Percentiles rank a stretch among this genome's conserved stretches.
These are phyloP conservation scores for Eutrema heterophyllum DNA, from an alignment of 345 rosid species.

Conservation along the genomic window DNA sequence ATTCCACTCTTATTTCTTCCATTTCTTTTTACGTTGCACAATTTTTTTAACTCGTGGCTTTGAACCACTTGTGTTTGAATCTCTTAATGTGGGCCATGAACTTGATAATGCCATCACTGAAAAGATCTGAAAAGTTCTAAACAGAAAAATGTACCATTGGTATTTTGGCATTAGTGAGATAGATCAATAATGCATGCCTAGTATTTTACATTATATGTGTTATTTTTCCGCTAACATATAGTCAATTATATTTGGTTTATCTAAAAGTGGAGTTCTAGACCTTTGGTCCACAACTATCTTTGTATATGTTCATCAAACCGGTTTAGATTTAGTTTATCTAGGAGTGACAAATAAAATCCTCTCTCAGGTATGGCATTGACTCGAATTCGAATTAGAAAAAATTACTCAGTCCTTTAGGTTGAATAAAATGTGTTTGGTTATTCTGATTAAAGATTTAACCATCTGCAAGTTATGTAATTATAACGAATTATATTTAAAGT, in stretches of 20 bases:
- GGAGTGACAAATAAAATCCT: not conserved
- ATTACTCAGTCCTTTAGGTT: too few relatives aligned
- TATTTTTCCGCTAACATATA: not conserved
- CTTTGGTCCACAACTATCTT: not conserved
- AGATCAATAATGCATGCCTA: conserved; percentile 6
- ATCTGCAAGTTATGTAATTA: too few relatives aligned
- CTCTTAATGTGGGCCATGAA: too few relatives aligned
- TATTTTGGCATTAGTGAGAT: conserved; percentile 8
- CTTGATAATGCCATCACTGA: not conserved
- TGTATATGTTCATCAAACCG: not conserved
- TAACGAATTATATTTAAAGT: too few relatives aligned
- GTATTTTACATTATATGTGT: not conserved
- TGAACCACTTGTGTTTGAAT: too few relatives aligned
- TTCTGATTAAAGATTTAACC: too few relatives aligned
- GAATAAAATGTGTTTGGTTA: too few relatives aligned
- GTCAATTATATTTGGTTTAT: not conserved
- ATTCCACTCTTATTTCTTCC: too few relatives aligned
- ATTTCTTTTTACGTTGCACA: too few relatives aligned
- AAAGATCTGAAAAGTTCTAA: conserved; percentile 5
- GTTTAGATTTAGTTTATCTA: not conserved
- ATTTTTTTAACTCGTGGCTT: too few relatives aligned
- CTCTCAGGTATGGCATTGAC: not conserved
- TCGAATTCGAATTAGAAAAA: too few relatives aligned
- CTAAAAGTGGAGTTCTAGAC: not conserved
- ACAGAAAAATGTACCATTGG: conserved; percentile 12